A percentile compares a stretch with the other conserved stretches of the same genome.
These are phyloP conservation scores for Wickerhamiella allomyrinae DNA, from an alignment of 805 yeast species.

Conservation along the genomic window DNA sequence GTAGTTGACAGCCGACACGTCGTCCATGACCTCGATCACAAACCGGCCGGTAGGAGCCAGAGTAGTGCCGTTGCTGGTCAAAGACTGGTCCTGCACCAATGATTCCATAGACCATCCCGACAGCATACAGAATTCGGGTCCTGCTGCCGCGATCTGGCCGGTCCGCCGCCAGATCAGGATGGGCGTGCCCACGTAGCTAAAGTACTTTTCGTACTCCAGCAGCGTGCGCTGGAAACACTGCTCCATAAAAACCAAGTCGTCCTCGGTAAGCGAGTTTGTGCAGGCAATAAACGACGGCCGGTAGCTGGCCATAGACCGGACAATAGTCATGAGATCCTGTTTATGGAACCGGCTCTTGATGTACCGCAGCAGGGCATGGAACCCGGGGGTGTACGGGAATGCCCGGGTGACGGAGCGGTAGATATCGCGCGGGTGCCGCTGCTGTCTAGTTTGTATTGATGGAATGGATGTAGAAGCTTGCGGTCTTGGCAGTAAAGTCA, in stretches of 20 bases:
- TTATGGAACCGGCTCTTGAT: constrained; percentile 56
- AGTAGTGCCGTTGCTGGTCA: constrained; percentile 34
- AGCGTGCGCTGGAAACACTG: constrained; percentile 90
- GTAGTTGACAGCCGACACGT: constrained; percentile 71
- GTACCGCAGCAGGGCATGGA: constrained; percentile 65
- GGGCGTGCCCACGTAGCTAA: constrained; percentile 79
- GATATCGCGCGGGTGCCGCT: constrained; percentile 24
- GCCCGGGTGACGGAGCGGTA: constrained; percentile 64
- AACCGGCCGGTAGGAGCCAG: constrained; percentile 25
- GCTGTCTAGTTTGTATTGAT: constrained; percentile 8
- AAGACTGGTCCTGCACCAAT: constrained; percentile 34
- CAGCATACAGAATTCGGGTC: constrained; percentile 79
- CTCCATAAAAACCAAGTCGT: constrained; percentile 87
- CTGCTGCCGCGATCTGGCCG: constrained; percentile 88
- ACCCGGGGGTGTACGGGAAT: constrained; percentile 82
- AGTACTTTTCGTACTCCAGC: constrained; percentile 74
- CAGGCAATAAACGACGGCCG: constrained; percentile 90
- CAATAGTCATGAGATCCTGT: constrained; percentile 61
- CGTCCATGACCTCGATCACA: constrained; percentile 66
- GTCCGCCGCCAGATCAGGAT: constrained; percentile 92
- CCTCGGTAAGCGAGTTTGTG: constrained; percentile 74
- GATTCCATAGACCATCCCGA: constrained; percentile 81
- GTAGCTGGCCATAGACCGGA: constrained; percentile 77
- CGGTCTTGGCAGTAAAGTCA: neutral
- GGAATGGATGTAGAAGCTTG: constrained; percentile 1